A percentile compares a stretch with the other conserved stretches of the same genome.
Conservation (phyloP, 768 basidiomycete genomes). For the Hygrophoropsis aurantiaca region DNA sequence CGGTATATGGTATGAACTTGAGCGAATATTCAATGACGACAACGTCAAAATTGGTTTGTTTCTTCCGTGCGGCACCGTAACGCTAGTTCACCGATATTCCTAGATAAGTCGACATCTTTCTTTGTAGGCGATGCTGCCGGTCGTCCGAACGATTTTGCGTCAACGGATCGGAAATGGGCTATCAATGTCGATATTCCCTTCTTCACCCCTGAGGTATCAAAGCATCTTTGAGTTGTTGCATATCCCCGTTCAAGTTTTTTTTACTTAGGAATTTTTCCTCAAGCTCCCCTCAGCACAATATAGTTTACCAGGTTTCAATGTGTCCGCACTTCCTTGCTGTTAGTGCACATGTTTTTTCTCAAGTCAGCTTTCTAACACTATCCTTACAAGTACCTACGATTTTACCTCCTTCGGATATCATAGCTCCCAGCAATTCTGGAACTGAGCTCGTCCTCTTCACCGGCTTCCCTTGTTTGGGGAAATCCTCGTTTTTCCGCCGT, state of each 20-base stretch:
- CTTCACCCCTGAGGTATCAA: slow-evolving; percentile 76
- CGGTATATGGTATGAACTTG: slow-evolving; percentile 81
- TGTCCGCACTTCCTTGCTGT: slow-evolving; percentile 43
- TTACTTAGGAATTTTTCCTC: slow-evolving; percentile 78
- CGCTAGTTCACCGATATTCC: not conserved
- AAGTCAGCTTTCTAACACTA: slow-evolving; percentile 1
- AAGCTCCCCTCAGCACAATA: slow-evolving; percentile 41
- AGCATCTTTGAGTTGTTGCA: not conserved
- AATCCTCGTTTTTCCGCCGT: slow-evolving; percentile 73
- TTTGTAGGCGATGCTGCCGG: slow-evolving; percentile 94
- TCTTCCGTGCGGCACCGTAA: not conserved
- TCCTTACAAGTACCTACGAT: slow-evolving; percentile 42
- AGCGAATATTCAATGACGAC: slow-evolving; percentile 56
- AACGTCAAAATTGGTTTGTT: slow-evolving; percentile 57
- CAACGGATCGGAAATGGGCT: slow-evolving; percentile 86
- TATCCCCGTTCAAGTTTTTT: not conserved
- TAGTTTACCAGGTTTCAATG: slow-evolving; percentile 67
- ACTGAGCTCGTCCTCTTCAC: slow-evolving; percentile 60
- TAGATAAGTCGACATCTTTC: slow-evolving; percentile 68
- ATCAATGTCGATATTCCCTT: slow-evolving; percentile 73
- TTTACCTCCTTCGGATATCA: slow-evolving; percentile 15
- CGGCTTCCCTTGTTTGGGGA: slow-evolving; percentile 69
- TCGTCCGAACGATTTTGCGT: slow-evolving; percentile 71
- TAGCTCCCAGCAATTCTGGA: slow-evolving; percentile 10
- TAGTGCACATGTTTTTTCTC: slow-evolving; percentile 6